Evolutionary conservation across 1,284 basidiomycete species (phyloP).

Genomic region (Grifola frondosa): DNA sequence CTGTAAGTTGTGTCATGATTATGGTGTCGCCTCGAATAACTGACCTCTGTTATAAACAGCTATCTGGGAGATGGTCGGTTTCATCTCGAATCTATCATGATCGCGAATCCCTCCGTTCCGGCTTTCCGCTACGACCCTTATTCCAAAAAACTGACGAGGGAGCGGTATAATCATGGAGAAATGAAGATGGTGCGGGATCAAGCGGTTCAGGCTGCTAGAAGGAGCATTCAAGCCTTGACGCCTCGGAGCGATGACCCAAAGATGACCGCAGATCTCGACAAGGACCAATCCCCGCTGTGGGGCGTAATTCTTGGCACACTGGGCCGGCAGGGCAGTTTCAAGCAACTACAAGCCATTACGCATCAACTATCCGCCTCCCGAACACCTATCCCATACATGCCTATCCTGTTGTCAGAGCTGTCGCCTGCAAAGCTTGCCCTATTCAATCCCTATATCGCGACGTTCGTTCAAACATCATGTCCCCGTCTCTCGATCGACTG

Average conservation of each 20-base stretch:
- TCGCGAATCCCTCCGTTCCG: slow-evolving; percentile 93
- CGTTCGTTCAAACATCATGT: slow-evolving; percentile 95
- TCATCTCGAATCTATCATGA: slow-evolving; percentile 99
- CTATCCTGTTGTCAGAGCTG: slow-evolving; percentile 92
- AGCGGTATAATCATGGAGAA: slow-evolving; percentile 87
- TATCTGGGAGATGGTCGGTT: slow-evolving; percentile 99
- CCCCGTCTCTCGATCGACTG: slow-evolving; percentile 97
- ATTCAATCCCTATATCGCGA: slow-evolving; percentile 78
- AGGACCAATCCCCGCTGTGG: slow-evolving; percentile 71
- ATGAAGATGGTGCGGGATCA: slow-evolving; percentile 81
- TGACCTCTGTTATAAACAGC: slow-evolving; percentile 40
- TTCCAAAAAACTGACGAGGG: slow-evolving; percentile 93
- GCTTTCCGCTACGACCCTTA: slow-evolving; percentile 99
- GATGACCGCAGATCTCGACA: too few species aligned
- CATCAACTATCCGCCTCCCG: slow-evolving; percentile 57
- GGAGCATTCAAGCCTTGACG: slow-evolving; percentile 46
- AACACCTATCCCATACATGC: slow-evolving; percentile 73
- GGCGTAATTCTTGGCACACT: slow-evolving; percentile 95
- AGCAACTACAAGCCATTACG: slow-evolving; percentile 84
- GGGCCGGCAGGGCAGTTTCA: slow-evolving; percentile 91
- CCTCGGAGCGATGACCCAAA: slow-evolving; percentile 15
- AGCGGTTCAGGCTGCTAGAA: slow-evolving; percentile 74
- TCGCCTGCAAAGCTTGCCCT: slow-evolving; percentile 91
- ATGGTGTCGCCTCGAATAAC: background rate
- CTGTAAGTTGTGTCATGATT: slow-evolving; percentile 56